Evolutionary conservation across 1,284 basidiomycete genomes (phyloP), one percentile per base, ranked within the genome.

Genomic region (Nidula niveotomentosa): DNA sequence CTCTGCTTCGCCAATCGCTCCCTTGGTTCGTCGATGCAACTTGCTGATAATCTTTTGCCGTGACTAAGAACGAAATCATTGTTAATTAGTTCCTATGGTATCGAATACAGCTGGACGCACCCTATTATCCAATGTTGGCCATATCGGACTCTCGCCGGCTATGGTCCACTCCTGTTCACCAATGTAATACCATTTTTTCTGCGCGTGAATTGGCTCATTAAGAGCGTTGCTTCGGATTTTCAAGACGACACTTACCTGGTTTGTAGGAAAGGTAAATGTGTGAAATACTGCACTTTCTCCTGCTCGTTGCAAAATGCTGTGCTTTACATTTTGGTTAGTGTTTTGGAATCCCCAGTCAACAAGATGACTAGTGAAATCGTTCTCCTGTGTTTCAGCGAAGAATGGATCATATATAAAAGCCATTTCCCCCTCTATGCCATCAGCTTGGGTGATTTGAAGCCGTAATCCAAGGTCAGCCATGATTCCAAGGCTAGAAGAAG

Each of bases 391-490:
- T 51, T 86, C 83, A 23, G 84, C 69, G 18, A 81, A 69, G 39
- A 84, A 69, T 0, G 85, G 84, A 54, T 83, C 76, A 49, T 77
- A 75, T 7, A 84, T 47, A 57, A 85, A 86, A 0, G 75, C 79
- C 54, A 77, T 61, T 30, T 77, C 59, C 1, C 3, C 23, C 23
- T 23, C 23, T 23, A 23, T 23, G 23, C 53, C 51, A 35, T 53
- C 23, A 46, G 53, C 43, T 36, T 45, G 56, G 36, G 65, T 58
- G 18, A 75, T 69, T 45, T 73, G 68, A 6, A 81, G 49, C 8
- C 74, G 72, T 36, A 76, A 63, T 49, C 73, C 67, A n/a, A 73
- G 64, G 4, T 73, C 69, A 8, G 62, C 53, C 48, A 61, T 62
- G 6, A 59, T 60, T 44, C 66, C 57, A 43, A 78, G 65, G 45